A percentile compares a stretch with the other conserved stretches of the same genome.
Conservation (phyloP, 495 filamentous ascomycete genomes). For the Neurospora discreta region DNA sequence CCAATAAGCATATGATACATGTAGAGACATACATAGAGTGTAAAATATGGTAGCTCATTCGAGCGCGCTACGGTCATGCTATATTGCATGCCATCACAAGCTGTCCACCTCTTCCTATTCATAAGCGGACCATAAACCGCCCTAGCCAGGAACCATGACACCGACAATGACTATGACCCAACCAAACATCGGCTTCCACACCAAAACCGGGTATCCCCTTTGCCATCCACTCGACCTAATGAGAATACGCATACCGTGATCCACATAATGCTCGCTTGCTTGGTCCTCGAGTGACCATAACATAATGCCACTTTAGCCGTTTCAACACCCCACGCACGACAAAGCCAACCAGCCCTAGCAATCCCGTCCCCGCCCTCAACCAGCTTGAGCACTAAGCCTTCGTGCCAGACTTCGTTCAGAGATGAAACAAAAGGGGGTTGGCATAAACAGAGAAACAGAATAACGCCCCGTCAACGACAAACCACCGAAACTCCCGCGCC, state of each 20-base stretch:
- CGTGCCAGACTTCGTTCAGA: not conserved
- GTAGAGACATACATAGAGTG: not conserved
- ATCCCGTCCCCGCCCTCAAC: not conserved
- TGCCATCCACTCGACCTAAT: not conserved
- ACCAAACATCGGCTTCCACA: not conserved
- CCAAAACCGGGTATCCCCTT: not conserved
- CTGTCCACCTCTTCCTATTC: not conserved
- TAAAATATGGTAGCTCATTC: not conserved
- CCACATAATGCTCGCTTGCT: not conserved
- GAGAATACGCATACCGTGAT: not conserved
- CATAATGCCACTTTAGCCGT: not conserved
- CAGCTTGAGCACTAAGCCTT: not conserved
- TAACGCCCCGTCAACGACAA: not conserved
- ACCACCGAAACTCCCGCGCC: not conserved
- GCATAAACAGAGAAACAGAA: not conserved
- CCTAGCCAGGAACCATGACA: not conserved
- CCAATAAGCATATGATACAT: not conserved
- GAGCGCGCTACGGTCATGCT: not conserved
- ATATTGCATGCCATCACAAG: not conserved
- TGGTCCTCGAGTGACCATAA: not conserved
- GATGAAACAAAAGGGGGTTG: not conserved
- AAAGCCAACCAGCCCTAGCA: not conserved
- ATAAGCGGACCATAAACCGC: not conserved
- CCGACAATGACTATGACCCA: not conserved
- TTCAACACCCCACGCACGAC: not conserved